These are phyloP conservation scores for Monosporascus sp. DNA, from an alignment of 2,329 filamentous ascomycete species.

Conservation along the genomic window DNA sequence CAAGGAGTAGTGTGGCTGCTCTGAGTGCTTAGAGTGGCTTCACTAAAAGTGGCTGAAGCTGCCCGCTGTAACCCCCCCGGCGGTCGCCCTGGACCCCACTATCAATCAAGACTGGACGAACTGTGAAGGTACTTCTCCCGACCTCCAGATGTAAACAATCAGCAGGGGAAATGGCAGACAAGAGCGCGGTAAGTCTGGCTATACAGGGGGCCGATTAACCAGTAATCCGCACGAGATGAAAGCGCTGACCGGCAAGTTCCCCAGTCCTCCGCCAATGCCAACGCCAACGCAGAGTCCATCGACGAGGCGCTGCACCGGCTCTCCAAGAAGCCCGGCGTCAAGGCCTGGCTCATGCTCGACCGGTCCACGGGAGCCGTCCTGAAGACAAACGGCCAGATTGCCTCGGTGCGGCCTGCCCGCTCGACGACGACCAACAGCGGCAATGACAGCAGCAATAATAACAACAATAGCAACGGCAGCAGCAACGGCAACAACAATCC, in stretches of 20 bases:
- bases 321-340: slow-evolving; percentile 72
- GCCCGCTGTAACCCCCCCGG: not conserved
- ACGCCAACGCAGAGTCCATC: slow-evolving; percentile 53
- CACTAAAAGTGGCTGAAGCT: not conserved
- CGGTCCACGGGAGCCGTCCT: slow-evolving; percentile 67
- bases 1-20: not conserved
- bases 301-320: slow-evolving; percentile 63
- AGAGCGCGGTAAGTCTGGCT: slow-evolving; percentile 15
- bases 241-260: no score
- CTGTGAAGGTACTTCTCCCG: not conserved
- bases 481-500: slow-evolving; percentile 26
- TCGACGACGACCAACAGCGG: slow-evolving; percentile 15
- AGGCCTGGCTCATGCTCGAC: slow-evolving; percentile 71
- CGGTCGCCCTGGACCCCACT: not conserved
- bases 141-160: no score
- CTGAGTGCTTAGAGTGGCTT: not conserved
- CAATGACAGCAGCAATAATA: not conserved
- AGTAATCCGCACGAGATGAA: no score
- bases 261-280: no score
- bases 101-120: not conserved
- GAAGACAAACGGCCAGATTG: slow-evolving; percentile 65
- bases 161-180: slow-evolving; percentile 20
- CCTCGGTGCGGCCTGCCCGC: slow-evolving; percentile 47
- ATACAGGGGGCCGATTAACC: no score
- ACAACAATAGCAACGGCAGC: slow-evolving; percentile 6